phyloP scores from a whole-genome alignment of 345 rosid genomes.

The Xanthoceras sorbifolium region DNA sequence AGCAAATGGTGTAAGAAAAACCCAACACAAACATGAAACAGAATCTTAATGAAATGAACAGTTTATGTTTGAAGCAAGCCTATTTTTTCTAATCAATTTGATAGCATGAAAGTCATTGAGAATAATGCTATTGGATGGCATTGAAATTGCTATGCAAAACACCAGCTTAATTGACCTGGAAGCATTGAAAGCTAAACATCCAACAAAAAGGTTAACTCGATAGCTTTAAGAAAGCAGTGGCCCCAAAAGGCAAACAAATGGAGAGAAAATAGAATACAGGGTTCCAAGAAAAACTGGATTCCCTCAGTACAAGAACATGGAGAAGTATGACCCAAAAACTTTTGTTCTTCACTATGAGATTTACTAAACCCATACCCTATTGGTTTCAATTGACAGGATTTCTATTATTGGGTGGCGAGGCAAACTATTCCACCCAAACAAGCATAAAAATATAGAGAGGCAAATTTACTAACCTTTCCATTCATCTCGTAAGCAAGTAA shows the following conservation, averaged over 20 bases:
- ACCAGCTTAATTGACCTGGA: not conserved
- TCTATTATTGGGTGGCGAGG: not conserved
- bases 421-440: not conserved
- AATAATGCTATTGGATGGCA: not conserved
- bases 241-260: not conserved
- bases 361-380: not conserved
- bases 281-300: not conserved
- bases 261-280: not conserved
- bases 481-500: slow-evolving; percentile 98
- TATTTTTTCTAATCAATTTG: not conserved
- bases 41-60: not conserved
- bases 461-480: slow-evolving; percentile 65
- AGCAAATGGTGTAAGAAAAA: not conserved
- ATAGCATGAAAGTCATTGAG: not conserved
- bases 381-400: not conserved
- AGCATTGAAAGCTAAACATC: not conserved
- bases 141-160: not conserved
- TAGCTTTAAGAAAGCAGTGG: not conserved
- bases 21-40: not conserved
- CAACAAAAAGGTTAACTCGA: not conserved
- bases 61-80: not conserved
- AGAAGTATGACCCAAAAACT: not conserved
- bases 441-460: not conserved
- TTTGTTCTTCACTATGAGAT: not conserved
- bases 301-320: not conserved